These are phyloP conservation scores for Dicorynia guianensis DNA, from an alignment of 306 rosid species.

Conservation along the genomic window DNA sequence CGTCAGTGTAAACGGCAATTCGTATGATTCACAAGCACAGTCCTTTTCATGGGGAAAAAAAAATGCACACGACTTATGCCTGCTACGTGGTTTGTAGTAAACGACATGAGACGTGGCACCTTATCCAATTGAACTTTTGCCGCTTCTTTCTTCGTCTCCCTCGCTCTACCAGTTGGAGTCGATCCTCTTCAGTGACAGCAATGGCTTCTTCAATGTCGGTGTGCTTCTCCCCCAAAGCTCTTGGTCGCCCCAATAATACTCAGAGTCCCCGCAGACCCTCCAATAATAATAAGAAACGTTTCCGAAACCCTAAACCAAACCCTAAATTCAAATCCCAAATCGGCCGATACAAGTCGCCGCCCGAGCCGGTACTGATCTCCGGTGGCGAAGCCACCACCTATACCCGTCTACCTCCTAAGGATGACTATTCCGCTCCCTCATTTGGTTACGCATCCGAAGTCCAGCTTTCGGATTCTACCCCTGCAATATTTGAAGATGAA, in stretches of 20 bases:
- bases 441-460: slow-evolving; percentile 57
- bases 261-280: slow-evolving; percentile 47
- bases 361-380: slow-evolving; percentile 45
- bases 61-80: too few species aligned
- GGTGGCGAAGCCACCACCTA: slow-evolving; percentile 87
- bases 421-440: slow-evolving; percentile 58
- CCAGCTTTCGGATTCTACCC: slow-evolving; percentile 70
- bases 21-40: too few species aligned
- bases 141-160: not conserved
- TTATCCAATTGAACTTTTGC: slow-evolving; percentile 32
- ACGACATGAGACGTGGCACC: slow-evolving; percentile 31
- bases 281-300: slow-evolving; percentile 37
- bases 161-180: not conserved
- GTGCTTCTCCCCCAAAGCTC: slow-evolving; percentile 59
- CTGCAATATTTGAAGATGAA: slow-evolving; percentile 44
- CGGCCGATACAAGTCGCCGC: slow-evolving; percentile 38
- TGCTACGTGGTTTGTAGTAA: not conserved
- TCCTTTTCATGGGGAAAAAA: too few species aligned
- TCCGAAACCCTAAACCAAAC: slow-evolving; percentile 40
- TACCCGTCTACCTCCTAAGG: slow-evolving; percentile 83
- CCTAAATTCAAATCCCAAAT: slow-evolving; percentile 39
- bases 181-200: not conserved
- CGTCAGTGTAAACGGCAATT: too few species aligned
- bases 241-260: slow-evolving; percentile 57
- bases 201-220: slow-evolving; percentile 65